Percentiles rank a stretch among this genome's conserved stretches.
Conservation (phyloP, 1,284 basidiomycete genomes). For the Naganishia liquefaciens region DNA sequence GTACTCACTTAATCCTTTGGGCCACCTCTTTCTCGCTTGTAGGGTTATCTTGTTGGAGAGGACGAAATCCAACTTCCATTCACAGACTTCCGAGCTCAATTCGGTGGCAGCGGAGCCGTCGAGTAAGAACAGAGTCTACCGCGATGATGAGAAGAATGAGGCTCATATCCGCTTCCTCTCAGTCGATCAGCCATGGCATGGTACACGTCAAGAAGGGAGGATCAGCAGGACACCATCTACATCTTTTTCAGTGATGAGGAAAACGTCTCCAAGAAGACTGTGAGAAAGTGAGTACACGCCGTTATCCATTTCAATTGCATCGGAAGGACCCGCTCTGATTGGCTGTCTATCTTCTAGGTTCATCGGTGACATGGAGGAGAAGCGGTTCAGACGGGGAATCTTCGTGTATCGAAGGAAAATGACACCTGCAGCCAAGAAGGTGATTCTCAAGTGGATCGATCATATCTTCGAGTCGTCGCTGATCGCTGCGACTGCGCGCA, state of each 20-base stretch:
- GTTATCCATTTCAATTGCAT: slow-evolving; percentile 21
- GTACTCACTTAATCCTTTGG: neutral
- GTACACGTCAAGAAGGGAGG: slow-evolving; percentile 61
- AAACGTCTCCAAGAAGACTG: slow-evolving; percentile 90
- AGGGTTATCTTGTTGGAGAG: slow-evolving; percentile 12
- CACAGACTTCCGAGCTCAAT: slow-evolving; percentile 66
- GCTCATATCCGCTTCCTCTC: slow-evolving; percentile 25
- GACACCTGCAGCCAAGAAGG: slow-evolving; percentile 94
- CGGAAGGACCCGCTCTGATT: slow-evolving; percentile 12
- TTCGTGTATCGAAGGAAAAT: slow-evolving; percentile 96
- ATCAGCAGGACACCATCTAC: slow-evolving; percentile 75
- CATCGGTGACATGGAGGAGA: slow-evolving; percentile 81
- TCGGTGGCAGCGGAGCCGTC: slow-evolving; percentile 56
- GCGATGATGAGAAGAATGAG: slow-evolving; percentile 21
- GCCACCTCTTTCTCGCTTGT: neutral
- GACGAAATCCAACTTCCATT: slow-evolving; percentile 72
- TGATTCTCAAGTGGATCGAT: slow-evolving; percentile 48
- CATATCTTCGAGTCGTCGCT: too few species aligned
- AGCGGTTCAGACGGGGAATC: slow-evolving; percentile 84
- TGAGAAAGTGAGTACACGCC: slow-evolving; percentile 76
- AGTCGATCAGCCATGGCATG: slow-evolving; percentile 87
- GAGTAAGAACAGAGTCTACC: slow-evolving; percentile 42
- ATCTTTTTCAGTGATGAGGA: slow-evolving; percentile 91
- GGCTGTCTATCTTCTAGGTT: slow-evolving; percentile 63
- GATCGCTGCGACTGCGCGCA: slow-evolving; percentile 1